Base-by-base conservation (phyloP, 352 stramenopile species). In the Globisporangium yorkense region DNA sequence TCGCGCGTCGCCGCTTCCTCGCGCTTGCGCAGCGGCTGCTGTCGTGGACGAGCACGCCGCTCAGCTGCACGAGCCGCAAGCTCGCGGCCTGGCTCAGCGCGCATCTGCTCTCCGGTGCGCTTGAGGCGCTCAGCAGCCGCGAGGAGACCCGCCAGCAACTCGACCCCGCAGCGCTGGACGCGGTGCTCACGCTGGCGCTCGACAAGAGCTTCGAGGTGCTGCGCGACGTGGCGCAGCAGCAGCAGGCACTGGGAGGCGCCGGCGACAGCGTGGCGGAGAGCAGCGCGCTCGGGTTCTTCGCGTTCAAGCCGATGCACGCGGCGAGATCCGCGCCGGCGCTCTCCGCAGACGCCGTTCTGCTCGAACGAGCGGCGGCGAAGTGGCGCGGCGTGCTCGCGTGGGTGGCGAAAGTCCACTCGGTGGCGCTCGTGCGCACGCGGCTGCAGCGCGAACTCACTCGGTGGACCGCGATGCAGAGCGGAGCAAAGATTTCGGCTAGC, bases 141-240 rank as follows among this genome's bases (percentile, higher is more conserved):
- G 18, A 29, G 3, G 13, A 29, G 13, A 1, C 0, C 1, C 20
- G 6, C 44, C 44, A 49, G 44, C 44, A 31, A 10, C 20, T 15
- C 6, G 12, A 51, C 5, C 3, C 50, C 4, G 46, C 47, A 12
- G 18, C 13, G 3, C 15, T 56, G 2, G 43, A 59, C 2, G 24
- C 27, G 16, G 57, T 64, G 46, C 50, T 74, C 5, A 65, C 72
- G n/a, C 56, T 64, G 20, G 39, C 74, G 4, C 46, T 76, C 15
- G 71, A 79, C 24, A 63, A 51, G 1, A 87, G 80, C 50, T 62
- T 88, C 15, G 39, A 69, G 13, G 67, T 83, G 2, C 88, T 83
- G 55, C 70, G 83, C 12, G 68, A 71, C 5, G 58, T 70, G 10
- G 74, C 74, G 29, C 62, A 82, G 37, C 73, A 89, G n/a, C 56